Conservation (phyloP, 352 stramenopile species). For the Pythium myriotylum region DNA sequence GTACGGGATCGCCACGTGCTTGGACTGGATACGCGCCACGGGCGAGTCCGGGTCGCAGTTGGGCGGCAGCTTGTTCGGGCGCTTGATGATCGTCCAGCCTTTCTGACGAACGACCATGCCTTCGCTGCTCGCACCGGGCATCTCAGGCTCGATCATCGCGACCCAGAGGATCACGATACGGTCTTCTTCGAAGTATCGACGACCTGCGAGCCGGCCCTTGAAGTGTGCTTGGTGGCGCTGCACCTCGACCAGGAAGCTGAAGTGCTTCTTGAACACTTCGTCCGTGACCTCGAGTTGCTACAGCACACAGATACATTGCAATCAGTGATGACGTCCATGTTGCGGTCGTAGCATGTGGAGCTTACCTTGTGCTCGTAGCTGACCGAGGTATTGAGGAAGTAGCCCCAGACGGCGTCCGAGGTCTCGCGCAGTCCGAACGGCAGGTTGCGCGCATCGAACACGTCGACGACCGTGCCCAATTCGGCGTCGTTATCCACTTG, state of each 20-base stretch:
- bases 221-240: conserved; percentile 23
- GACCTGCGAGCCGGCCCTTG: conserved; percentile 18
- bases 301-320: not conserved
- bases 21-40: conserved; percentile 69
- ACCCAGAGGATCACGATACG: conserved; percentile 29
- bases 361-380: conserved; percentile 21
- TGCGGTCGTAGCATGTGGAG: no score
- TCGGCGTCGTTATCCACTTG: conserved; percentile 16
- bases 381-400: conserved; percentile 23
- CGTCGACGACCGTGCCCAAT: conserved; percentile 24
- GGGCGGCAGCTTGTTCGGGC: conserved; percentile 21
- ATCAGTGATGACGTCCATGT: not conserved
- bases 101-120: conserved; percentile 29
- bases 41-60: conserved; percentile 32
- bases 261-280: conserved; percentile 27
- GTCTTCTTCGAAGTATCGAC: conserved; percentile 26
- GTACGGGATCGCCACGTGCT: conserved; percentile 64
- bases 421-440: conserved; percentile 22
- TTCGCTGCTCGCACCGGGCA: conserved; percentile 17
- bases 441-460: conserved; percentile 27
- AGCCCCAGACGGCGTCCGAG: conserved; percentile 26
- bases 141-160: conserved; percentile 30
- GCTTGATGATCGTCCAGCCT: conserved; percentile 67
- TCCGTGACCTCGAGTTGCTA: conserved; percentile 26
- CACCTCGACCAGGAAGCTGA: conserved; percentile 24